Evolutionary conservation across 2,329 filamentous ascomycete species (phyloP), one percentile per base, ranked within the genome.

Genomic region (Aspergillus sp.): DNA sequence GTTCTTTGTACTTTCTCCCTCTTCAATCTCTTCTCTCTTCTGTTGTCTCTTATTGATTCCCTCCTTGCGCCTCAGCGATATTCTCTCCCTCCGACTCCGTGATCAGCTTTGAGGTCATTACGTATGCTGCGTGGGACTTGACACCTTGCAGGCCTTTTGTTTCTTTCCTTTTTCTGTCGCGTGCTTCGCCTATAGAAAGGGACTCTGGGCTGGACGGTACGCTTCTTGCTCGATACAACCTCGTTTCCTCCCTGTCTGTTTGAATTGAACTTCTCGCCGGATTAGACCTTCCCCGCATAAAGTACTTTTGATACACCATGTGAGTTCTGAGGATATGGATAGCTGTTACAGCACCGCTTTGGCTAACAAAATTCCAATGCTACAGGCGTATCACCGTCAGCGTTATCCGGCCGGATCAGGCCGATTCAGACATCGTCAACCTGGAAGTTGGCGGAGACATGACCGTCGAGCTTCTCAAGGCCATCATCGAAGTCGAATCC

Each of bases 321-420:
- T 60, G 49, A 57, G 57, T 54, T 27, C n/a, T 10, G 20, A 13
- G 5, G 7, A 22, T 7, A 30, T 5, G 12, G 7, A 17, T 3
- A 12, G 19, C 19, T 22, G 25, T 43, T 43, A 25, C 41, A 17
- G 13, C n/a, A 22, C 3, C 1, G 17, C 23, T 30, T 12, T 43
- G 20, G 7, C 45, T 48, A 32, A 48, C 22, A 23, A 6, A 19
- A 10, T 13, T 5, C 23, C 17, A 19, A 27, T 42, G 9, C 41
- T 33, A 35, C 32, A 95, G 89, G 90, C 86, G 84, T 70, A 85
- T 95, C 72, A 93, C 89, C 45, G 82, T 95, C 69, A 88, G 82
- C 68, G 86, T 95, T 66, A 86, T 86, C 64, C 85, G 86, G 56
- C 82, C 85, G 55, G 82, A 86, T 65, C 76, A 82, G 55, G 71